These are phyloP conservation scores for Wickerhamomyces rabaulensis DNA, from an alignment of 805 yeast genomes.

Conservation along the genomic window DNA sequence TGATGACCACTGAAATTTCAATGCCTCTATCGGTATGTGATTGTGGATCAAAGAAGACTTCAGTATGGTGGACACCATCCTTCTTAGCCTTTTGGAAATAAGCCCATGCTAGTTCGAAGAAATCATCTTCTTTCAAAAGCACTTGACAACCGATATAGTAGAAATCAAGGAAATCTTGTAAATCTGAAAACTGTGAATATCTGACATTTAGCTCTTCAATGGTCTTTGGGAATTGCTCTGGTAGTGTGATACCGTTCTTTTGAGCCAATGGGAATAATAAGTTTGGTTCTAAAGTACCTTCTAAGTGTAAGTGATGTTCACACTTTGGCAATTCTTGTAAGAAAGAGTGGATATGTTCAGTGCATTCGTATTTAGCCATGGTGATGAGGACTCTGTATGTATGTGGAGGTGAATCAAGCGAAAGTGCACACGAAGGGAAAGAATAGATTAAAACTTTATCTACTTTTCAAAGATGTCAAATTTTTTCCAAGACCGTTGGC, in stretches of 20 bases:
- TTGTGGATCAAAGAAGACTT: conserved; percentile 81
- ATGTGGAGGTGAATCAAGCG: not conserved
- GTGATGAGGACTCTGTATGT: not conserved
- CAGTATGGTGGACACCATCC: conserved; percentile 66
- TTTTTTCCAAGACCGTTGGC: not conserved
- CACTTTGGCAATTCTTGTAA: conserved; percentile 74
- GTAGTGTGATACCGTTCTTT: conserved; percentile 57
- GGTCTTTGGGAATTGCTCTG: conserved; percentile 56
- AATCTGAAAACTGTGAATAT: conserved; percentile 56
- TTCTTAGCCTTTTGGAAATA: conserved; percentile 54
- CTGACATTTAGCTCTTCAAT: conserved; percentile 52
- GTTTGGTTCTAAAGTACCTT: conserved; percentile 79
- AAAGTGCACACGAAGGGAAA: no score
- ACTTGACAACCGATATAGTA: conserved; percentile 81
- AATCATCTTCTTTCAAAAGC: conserved; percentile 64
- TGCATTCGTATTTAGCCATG: conserved; percentile 24
- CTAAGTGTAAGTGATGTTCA: conserved; percentile 82
- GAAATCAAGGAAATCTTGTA: conserved; percentile 74
- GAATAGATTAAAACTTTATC: not conserved
- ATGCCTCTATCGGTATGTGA: conserved; percentile 71
- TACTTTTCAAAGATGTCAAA: not conserved
- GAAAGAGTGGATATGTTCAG: conserved; percentile 40
- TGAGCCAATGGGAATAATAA: conserved; percentile 63
- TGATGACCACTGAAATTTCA: conserved; percentile 50
- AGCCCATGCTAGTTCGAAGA: conserved; percentile 71